A percentile compares a stretch with the other conserved stretches of the same genome.
phyloP scores from a whole-genome alignment of 371 early-diverging fungal genomes.

The Syncephalastrum contaminatum region DNA sequence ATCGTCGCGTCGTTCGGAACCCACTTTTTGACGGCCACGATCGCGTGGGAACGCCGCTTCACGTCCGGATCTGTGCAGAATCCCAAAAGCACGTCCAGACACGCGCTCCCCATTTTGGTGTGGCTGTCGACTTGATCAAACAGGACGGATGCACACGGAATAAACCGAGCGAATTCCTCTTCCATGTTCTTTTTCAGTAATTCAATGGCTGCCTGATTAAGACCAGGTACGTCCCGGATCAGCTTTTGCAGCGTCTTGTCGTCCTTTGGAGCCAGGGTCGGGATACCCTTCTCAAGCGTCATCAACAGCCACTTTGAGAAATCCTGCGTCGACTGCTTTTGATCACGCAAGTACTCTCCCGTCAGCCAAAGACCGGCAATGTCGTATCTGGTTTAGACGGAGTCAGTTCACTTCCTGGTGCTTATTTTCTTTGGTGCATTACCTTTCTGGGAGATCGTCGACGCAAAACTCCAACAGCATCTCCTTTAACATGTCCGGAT shows the following conservation, averaged over 20 bases:
- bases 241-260: slow-evolving; percentile 33
- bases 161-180: slow-evolving; percentile 38
- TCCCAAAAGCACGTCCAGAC: slow-evolving; percentile 37
- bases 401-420: too few species aligned
- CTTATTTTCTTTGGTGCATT: too few species aligned
- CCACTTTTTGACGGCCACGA: slow-evolving; percentile 65
- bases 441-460: slow-evolving; percentile 32
- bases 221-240: slow-evolving; percentile 42
- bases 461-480: slow-evolving; percentile 37
- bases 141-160: slow-evolving; percentile 36
- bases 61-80: slow-evolving; percentile 35
- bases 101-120: slow-evolving; percentile 27
- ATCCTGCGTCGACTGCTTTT: slow-evolving; percentile 15
- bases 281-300: slow-evolving; percentile 29
- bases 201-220: slow-evolving; percentile 28
- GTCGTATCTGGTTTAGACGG: slow-evolving; percentile 25
- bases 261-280: slow-evolving; percentile 38
- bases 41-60: slow-evolving; percentile 50
- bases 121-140: slow-evolving; percentile 33
- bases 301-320: slow-evolving; percentile 33
- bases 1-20: slow-evolving; percentile 53
- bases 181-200: slow-evolving; percentile 28
- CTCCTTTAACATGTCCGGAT: slow-evolving; percentile 23
- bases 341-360: slow-evolving; percentile 26
- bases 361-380: slow-evolving; percentile 46